These are phyloP conservation scores for Gracilariopsis chorda DNA, from an alignment of 23 red algal species.

Conservation along the genomic window DNA sequence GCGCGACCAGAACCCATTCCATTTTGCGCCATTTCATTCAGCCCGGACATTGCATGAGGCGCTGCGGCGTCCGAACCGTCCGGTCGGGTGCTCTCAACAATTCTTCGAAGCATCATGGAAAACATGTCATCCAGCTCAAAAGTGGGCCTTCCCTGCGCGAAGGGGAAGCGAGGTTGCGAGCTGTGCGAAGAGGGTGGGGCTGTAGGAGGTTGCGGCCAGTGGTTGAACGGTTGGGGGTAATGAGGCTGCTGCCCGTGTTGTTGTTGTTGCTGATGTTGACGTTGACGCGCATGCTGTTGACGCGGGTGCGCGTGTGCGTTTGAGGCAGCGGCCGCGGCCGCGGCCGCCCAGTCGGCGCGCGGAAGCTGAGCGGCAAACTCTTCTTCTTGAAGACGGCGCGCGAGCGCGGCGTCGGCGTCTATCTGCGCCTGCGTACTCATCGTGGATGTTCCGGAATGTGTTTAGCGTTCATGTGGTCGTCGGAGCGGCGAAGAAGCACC, in stretches of 20 bases:
- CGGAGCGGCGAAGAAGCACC: background rate
- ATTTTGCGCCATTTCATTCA: too few relatives aligned
- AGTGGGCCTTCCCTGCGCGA: background rate
- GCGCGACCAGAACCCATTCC: too few relatives aligned
- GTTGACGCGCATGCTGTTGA: too few relatives aligned
- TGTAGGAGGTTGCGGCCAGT: background rate
- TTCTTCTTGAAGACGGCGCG: slow-evolving; percentile 57
- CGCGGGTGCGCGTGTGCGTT: background rate
- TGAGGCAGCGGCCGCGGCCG: background rate
- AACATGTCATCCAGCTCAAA: background rate
- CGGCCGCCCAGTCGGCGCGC: background rate
- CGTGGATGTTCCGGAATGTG: background rate
- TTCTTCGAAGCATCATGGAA: background rate
- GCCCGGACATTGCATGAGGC: too few relatives aligned
- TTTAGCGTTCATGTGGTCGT: background rate
- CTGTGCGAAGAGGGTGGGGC: background rate
- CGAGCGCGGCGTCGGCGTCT: slow-evolving; percentile 46
- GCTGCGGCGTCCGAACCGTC: too few relatives aligned
- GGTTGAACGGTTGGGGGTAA: background rate
- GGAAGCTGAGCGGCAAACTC: slow-evolving; percentile 6
- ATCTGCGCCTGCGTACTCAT: slow-evolving; percentile 35
- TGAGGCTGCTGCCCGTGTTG: background rate
- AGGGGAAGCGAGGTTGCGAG: background rate
- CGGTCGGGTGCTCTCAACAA: too few relatives aligned
- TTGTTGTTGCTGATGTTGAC: too few relatives aligned